Base-by-base conservation (phyloP, 441 rosid species). In the Cnidoscolus chayamansa region DNA sequence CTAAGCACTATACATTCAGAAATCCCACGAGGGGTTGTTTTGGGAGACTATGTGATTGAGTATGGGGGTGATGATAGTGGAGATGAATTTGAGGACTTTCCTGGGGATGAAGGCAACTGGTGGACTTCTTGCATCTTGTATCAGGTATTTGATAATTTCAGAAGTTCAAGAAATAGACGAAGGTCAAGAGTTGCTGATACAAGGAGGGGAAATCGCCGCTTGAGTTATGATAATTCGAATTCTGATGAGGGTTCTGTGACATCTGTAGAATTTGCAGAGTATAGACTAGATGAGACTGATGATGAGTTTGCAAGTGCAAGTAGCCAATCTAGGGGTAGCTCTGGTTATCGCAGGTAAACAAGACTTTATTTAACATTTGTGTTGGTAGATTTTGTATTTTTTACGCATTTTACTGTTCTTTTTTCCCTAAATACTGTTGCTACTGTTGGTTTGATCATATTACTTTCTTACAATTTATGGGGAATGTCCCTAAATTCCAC, bases 1-100 rank as follows among this genome's bases (percentile, higher is more conserved):
- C 80, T 95, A 85, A 92, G 98, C 88, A 95, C 98, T 7, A 95
- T 95, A 77, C 96, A 92, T 82, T 90, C 99, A 0, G 99, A 95
- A 80, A 96, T 90, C 40, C 99, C 98, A 0, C 92, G 95, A 1
- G 98, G 97, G 5, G 97, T 92, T 63, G 97, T 95, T 75, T 79
- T 95, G 80, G 98, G 99, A 43, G 99, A 95, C 77, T 95, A 95
- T 83, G 97, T 92, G 78, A 95, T 95, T 32, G 99, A 95, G 75
- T 92, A 92, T 66, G 99, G 98, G 53, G 96, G 87, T 71, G 90
- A 92, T 78, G 98, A 89, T 2, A 86, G 90, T 30, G 94, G 86
- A 55, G 97, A 94, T 77, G 99, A 95, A 55, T 86, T 87, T 72
- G 99, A 91, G 67, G 94, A 90, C 83, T 90, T 92, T 72, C 91